Percentiles rank a stretch among this genome's conserved stretches.
phyloP scores from a whole-genome alignment of 441 rosid genomes.

The Lepidium campestre region DNA sequence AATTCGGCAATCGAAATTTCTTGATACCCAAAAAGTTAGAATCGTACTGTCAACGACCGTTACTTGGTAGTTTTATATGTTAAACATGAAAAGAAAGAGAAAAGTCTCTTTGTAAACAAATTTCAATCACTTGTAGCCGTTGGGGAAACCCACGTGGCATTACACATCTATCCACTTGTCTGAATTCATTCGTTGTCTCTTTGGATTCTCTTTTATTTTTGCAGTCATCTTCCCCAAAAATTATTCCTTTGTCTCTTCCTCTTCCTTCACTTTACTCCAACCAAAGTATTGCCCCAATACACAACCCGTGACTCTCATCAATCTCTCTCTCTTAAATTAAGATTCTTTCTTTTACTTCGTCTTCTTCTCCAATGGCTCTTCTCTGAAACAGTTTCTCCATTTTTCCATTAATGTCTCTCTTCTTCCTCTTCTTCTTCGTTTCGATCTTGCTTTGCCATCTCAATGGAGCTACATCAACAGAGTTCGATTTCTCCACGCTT shows the following conservation, averaged over 20 bases:
- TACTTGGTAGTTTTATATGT: background rate
- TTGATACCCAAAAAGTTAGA: no score
- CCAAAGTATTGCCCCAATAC: slow-evolving; percentile 29
- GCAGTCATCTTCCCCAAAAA: slow-evolving; percentile 20
- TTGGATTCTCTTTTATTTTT: slow-evolving; percentile 23
- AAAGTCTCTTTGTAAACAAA: slow-evolving; percentile 6
- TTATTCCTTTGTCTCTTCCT: slow-evolving; percentile 33
- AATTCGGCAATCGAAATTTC: no score
- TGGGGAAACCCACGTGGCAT: slow-evolving; percentile 20
- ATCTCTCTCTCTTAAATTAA: background rate
- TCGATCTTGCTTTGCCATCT: background rate
- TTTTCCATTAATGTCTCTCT: slow-evolving; percentile 26
- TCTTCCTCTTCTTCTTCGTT: slow-evolving; percentile 6
- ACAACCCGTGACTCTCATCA: slow-evolving; percentile 31
- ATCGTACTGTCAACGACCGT: no score
- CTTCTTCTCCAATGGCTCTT: slow-evolving; percentile 9
- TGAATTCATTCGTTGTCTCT: slow-evolving; percentile 23
- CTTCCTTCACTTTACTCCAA: slow-evolving; percentile 25
- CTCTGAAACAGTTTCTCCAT: slow-evolving; percentile 4
- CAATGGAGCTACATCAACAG: slow-evolving; percentile 27
- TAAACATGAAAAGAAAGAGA: background rate
- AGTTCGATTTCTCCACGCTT: slow-evolving; percentile 78
- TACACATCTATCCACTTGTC: slow-evolving; percentile 18
- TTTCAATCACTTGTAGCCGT: no score
- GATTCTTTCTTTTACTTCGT: background rate